Evolutionary conservation across 108 stramenopile species (phyloP), one percentile per base, ranked within the genome.

Genomic region (Bacterosira constricta): DNA sequence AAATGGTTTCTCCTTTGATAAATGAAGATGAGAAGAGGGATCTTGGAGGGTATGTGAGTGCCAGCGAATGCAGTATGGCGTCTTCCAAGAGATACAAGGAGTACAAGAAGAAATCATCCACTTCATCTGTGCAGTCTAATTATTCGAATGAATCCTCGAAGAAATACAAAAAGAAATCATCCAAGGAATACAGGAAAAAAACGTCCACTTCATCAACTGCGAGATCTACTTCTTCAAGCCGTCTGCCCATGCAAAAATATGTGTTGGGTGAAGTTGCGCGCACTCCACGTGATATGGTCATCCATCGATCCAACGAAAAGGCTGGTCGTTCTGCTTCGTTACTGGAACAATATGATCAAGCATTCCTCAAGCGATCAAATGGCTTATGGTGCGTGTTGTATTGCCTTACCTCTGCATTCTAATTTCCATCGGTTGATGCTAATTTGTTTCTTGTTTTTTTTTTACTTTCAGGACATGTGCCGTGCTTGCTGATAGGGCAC

Each of bases 211-310:
- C 12, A 18, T 47, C n/a, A n/a, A n/a, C 46, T 47, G 17, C 12
- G 46, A 47, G 46, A 18, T 18, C 46, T 47, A 25, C 11, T 13
- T 9, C 36, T 41, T 38, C 36, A 38, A 38, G 18, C 11, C 13
- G 11, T 38, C 12, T 20, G 5, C 38, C 59, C 34, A 61, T 18
- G 25, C 59, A 61, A 25, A 66, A 66, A 37, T 66, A 66, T 36
- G 5, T 49, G 35, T 36, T 66, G 65, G 65, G 65, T 36, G 65
- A 66, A 36, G 23, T 66, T 36, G 65, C 65, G 7, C 65, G 51
- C 65, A 52, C 65, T 4, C 51, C 65, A 18, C 29, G 65, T 50
- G 50, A 66, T 32, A 66, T 66, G 65, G 49, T 66, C 27, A 66
- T 66, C 36, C 35, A 36, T 17, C 27, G 47, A 20, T 52, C 65